Percentiles rank a stretch among this genome's conserved stretches.
phyloP scores from a whole-genome alignment of 2,329 filamentous ascomycete species.

The Thelonectria rubi region DNA sequence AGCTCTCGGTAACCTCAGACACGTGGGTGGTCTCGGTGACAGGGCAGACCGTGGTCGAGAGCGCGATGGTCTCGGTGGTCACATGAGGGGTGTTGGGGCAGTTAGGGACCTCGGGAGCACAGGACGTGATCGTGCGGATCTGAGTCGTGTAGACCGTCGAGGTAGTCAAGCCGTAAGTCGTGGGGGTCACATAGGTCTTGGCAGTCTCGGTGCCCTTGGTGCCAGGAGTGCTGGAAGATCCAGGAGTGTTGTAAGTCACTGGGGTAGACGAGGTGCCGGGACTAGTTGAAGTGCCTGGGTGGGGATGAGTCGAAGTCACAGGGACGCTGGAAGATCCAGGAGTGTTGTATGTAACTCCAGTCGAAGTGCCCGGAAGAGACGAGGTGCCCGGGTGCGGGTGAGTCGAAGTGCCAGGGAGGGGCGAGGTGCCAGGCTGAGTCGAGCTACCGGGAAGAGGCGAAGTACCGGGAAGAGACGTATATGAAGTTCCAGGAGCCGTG shows the following conservation, averaged over 20 bases:
- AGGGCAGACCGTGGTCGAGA: conserved; percentile 35
- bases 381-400: conserved; percentile 4
- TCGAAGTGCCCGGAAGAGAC: not conserved
- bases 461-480: too few relatives aligned
- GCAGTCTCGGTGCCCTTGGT: conserved; percentile 11
- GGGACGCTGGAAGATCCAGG: not conserved
- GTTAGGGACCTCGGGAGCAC: conserved; percentile 29
- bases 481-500: conserved; percentile 1
- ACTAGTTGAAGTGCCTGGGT: conserved; percentile 5
- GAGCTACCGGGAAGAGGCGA: too few relatives aligned
- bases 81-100: conserved; percentile 22
- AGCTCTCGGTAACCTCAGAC: not conserved
- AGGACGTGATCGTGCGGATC: conserved; percentile 28
- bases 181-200: conserved; percentile 29
- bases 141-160: conserved; percentile 35
- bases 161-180: conserved; percentile 8
- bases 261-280: not conserved
- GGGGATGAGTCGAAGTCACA: not conserved
- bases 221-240: not conserved
- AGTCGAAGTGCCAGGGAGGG: too few relatives aligned
- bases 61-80: conserved; percentile 33
- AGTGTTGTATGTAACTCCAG: not conserved
- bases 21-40: conserved; percentile 1
- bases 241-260: not conserved
- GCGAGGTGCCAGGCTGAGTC: not conserved